These are phyloP conservation scores for Debaryomyces robertsiae DNA, from an alignment of 1,139 yeast genomes.

Conservation along the genomic window DNA sequence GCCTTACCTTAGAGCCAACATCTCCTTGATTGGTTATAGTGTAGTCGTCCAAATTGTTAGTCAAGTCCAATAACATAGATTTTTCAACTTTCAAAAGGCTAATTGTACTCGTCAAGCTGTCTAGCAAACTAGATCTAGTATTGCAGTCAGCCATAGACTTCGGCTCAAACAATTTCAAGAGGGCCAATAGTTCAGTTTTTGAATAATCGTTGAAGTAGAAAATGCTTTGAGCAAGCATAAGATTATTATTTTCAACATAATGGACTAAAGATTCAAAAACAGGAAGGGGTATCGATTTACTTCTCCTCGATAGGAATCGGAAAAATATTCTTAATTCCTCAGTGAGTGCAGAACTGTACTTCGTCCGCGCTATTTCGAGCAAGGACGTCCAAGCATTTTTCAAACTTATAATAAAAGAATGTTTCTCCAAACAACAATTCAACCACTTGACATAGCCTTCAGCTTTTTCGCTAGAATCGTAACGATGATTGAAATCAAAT, in stretches of 20 bases:
- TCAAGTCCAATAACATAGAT: slow-evolving; percentile 19
- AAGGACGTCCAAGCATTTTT: slow-evolving; percentile 22
- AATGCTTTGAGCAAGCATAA: slow-evolving; percentile 33
- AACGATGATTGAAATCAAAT: slow-evolving; percentile 32
- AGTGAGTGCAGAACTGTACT: slow-evolving; percentile 17
- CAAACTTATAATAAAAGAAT: not conserved
- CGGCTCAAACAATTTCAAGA: slow-evolving; percentile 2
- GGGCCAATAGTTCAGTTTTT: not conserved
- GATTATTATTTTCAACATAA: slow-evolving; percentile 32
- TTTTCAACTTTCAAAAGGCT: slow-evolving; percentile 10
- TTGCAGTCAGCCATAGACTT: slow-evolving; percentile 24
- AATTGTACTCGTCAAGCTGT: slow-evolving; percentile 16
- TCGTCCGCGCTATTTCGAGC: slow-evolving; percentile 21
- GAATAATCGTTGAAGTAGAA: slow-evolving; percentile 24
- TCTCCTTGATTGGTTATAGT: slow-evolving; percentile 73
- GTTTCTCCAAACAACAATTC: slow-evolving; percentile 12
- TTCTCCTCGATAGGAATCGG: slow-evolving; percentile 13
- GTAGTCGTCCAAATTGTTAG: slow-evolving; percentile 57
- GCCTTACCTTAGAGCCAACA: slow-evolving; percentile 74
- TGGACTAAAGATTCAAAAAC: slow-evolving; percentile 26
- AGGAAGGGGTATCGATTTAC: slow-evolving; percentile 17
- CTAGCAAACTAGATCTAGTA: slow-evolving; percentile 28
- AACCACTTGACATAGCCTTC: slow-evolving; percentile 33
- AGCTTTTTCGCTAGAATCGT: slow-evolving; percentile 31
- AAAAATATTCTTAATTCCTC: slow-evolving; percentile 27